Evolutionary conservation across 2,329 filamentous ascomycete species (phyloP).

Genomic region (Cladobotryum protrusum): DNA sequence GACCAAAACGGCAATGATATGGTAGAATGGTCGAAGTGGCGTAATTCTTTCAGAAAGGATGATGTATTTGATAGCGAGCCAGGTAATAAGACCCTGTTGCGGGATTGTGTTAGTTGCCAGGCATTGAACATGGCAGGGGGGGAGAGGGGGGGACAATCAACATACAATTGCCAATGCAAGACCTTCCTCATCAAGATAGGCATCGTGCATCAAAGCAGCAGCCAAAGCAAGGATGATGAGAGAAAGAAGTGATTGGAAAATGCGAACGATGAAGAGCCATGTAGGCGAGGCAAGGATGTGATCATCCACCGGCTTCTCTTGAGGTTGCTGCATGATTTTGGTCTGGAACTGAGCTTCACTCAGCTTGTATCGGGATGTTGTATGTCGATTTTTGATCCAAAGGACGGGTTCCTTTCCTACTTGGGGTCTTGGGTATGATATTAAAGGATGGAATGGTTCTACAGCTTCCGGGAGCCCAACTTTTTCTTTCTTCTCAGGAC

Average conservation of each 20-base stretch:
- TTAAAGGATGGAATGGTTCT: neutral
- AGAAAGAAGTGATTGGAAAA: conserved; percentile 36
- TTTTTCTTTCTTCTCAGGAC: neutral
- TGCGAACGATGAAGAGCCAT: conserved; percentile 38
- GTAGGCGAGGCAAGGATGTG: conserved; percentile 35
- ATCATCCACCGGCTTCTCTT: conserved; percentile 4
- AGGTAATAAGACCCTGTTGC: conserved; percentile 38
- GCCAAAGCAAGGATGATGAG: conserved; percentile 39
- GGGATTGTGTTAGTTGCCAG: conserved; percentile 10
- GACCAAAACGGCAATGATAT: conserved; percentile 38
- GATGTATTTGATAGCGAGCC: conserved; percentile 37
- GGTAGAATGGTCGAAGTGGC: conserved; percentile 31
- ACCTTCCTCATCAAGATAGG: conserved; percentile 34
- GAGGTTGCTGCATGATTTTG: conserved; percentile 17
- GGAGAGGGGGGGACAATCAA: neutral
- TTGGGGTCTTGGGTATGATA: neutral
- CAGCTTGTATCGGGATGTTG: no score
- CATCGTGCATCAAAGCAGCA: conserved; percentile 34
- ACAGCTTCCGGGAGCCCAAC: neutral
- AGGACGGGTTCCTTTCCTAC: neutral
- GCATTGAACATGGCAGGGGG: neutral
- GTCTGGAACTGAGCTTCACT: no score
- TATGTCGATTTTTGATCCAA: no score
- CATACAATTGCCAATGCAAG: conserved; percentile 36
- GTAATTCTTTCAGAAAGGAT: conserved; percentile 35